Conservation (phyloP, 2,329 filamentous ascomycete genomes). For the Aspergillus glaucus region DNA sequence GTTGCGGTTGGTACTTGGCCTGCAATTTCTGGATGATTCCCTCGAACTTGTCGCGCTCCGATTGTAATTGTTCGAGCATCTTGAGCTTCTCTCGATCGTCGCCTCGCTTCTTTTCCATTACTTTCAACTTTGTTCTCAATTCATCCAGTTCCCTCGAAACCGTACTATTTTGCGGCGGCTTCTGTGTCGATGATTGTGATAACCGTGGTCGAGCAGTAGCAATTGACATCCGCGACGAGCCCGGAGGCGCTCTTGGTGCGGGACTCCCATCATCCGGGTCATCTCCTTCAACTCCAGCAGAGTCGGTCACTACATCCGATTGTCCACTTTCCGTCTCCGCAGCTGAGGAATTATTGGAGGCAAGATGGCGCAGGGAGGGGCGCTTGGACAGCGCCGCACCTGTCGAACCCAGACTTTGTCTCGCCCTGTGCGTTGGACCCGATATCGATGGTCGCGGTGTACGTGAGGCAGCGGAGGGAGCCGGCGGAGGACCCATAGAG, state of each 20-base stretch:
- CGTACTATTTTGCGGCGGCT: slow-evolving; percentile 43
- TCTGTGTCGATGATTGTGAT: slow-evolving; percentile 27
- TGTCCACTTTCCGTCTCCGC: slow-evolving; percentile 23
- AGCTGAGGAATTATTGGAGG: slow-evolving; percentile 16
- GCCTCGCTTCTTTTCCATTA: slow-evolving; percentile 77
- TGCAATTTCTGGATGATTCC: slow-evolving; percentile 85
- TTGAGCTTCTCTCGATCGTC: slow-evolving; percentile 85
- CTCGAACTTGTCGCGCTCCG: slow-evolving; percentile 53
- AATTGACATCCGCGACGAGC: slow-evolving; percentile 12
- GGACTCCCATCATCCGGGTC: slow-evolving; percentile 13
- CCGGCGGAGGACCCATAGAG: slow-evolving; percentile 61
- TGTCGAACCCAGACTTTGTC: slow-evolving; percentile 22
- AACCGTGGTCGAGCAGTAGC: slow-evolving; percentile 19
- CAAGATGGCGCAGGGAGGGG: slow-evolving; percentile 25
- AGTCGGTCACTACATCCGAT: slow-evolving; percentile 24
- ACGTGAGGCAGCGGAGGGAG: slow-evolving; percentile 25
- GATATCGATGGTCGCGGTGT: slow-evolving; percentile 36
- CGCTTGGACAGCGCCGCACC: slow-evolving; percentile 24
- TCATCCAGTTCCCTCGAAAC: slow-evolving; percentile 71
- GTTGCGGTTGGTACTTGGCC: slow-evolving; percentile 76
- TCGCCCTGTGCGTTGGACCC: slow-evolving; percentile 26
- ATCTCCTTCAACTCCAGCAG: slow-evolving; percentile 19
- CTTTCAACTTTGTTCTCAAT: slow-evolving; percentile 75
- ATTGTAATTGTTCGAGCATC: slow-evolving; percentile 66
- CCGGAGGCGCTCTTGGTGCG: slow-evolving; percentile 16